Base-by-base conservation (phyloP, 306 rosid genomes). In the Cucumis cinereus region DNA sequence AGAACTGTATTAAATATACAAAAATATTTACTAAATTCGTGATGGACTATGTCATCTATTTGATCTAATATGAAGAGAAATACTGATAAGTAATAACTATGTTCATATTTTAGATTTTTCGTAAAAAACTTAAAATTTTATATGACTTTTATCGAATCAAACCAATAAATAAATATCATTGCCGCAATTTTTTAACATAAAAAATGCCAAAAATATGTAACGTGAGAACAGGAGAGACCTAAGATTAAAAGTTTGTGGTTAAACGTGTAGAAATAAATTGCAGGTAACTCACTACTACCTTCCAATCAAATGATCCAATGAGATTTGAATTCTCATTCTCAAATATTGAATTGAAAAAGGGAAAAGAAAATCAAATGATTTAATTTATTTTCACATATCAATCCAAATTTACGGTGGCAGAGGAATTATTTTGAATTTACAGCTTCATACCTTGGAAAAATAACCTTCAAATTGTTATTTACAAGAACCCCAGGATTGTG, bases 391-490 rank as follows among this genome's bases (percentile, higher is more conserved):
- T 23, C 36, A 43, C 22, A 43, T 12, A 6, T 45, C 55, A 45
- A 69, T 45, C 56, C 57, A 69, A 47, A 47, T 57, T 24, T 69
- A 24, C 15, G 16, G 20, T 23, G 45, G 64, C 72, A 62, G 71
- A 35, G 47, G 71, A 35, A 17, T 15, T 19, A 35, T 69, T 45
- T 43, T 15, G 38, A 69, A 69, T 20, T 47, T 43, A 69, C 75
- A 69, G 8, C 74, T 14, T 20, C 35, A 12, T 68, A 43, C 50
- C 74, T 41, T 20, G 57, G 22, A 8, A 43, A 69, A 69, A 69
- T 45, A 45, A 69, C 75, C 75, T 69, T 69, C 75, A 69, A 69
- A 41, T 69, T 69, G 57, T 40, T 69, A 45, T 43, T 69, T 15
- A 69, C 56, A 69, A 43, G 52, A 41, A 41, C 35, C 22, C 57